Evolutionary conservation across 75 land plant species (phyloP).

Genomic region (Larix kaempferi): DNA sequence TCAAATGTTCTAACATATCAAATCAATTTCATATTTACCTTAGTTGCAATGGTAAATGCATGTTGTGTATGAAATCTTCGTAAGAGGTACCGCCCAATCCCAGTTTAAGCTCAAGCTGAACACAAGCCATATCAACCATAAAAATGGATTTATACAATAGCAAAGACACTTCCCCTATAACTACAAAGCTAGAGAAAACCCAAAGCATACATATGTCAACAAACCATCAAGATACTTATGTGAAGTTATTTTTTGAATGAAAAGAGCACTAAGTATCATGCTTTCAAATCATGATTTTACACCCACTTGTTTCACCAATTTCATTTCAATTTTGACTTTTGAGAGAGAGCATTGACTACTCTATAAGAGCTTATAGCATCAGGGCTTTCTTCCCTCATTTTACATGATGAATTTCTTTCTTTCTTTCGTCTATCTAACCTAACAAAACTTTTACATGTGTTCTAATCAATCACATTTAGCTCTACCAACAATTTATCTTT

Average conservation of each 20-base stretch:
- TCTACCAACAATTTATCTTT: too few species aligned
- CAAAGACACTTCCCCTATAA: neutral
- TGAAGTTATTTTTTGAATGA: neutral
- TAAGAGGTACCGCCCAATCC: conserved; percentile 95
- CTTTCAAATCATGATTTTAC: too few species aligned
- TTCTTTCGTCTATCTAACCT: too few species aligned
- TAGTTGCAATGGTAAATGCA: conserved; percentile 88
- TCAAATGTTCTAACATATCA: neutral
- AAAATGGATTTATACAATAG: neutral
- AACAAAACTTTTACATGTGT: too few species aligned
- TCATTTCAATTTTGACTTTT: neutral
- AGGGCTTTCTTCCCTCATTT: neutral
- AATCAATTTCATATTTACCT: conserved; percentile 43
- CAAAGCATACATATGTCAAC: neutral
- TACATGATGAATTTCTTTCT: too few species aligned
- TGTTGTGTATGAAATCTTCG: conserved; percentile 80
- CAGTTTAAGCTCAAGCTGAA: conserved; percentile 86
- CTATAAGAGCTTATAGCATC: neutral
- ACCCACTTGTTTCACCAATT: neutral
- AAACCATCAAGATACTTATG: neutral
- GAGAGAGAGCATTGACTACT: neutral
- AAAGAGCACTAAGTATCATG: neutral
- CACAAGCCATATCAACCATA: neutral
- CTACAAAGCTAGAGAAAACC: neutral
- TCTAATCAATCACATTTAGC: too few species aligned